Percentiles rank a stretch among this genome's conserved stretches.
phyloP scores from a whole-genome alignment of 306 rosid species.

The Pyrus communis region DNA sequence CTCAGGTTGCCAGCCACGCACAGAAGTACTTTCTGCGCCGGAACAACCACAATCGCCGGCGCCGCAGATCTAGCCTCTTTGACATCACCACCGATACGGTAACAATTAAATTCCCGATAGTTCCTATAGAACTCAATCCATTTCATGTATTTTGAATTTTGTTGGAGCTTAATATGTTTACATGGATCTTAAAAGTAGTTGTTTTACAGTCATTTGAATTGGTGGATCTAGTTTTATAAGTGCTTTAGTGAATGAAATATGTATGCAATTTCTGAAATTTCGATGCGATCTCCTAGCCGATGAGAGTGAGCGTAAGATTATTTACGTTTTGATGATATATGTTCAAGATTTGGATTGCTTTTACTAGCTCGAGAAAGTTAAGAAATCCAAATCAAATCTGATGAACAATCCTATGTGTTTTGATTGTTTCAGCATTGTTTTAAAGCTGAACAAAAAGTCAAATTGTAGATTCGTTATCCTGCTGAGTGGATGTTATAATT shows the following conservation, averaged over 20 bases:
- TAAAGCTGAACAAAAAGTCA: too few relatives aligned
- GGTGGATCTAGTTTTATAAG: not conserved
- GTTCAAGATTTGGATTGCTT: not conserved
- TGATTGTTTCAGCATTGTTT: not conserved
- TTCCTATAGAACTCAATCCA: not conserved
- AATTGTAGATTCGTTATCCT: not conserved
- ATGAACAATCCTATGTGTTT: not conserved
- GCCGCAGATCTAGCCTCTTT: slow-evolving; percentile 98
- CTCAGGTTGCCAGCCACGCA: slow-evolving; percentile 99
- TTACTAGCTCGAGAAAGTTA: not conserved
- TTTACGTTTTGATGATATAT: not conserved
- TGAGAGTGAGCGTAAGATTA: not conserved
- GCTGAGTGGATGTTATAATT: not conserved
- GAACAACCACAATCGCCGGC: slow-evolving; percentile 88
- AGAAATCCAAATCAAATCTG: not conserved
- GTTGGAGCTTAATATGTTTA: not conserved
- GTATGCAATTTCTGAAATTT: not conserved
- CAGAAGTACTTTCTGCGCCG: slow-evolving; percentile 96
- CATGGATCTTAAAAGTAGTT: not conserved
- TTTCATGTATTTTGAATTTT: not conserved
- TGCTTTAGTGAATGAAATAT: not conserved
- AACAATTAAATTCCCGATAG: not conserved
- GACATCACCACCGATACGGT: slow-evolving; percentile 96
- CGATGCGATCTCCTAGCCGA: not conserved
- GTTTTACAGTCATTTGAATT: not conserved